phyloP scores from a whole-genome alignment of 2,329 filamentous ascomycete genomes.

The Hypoxylon sp. region DNA sequence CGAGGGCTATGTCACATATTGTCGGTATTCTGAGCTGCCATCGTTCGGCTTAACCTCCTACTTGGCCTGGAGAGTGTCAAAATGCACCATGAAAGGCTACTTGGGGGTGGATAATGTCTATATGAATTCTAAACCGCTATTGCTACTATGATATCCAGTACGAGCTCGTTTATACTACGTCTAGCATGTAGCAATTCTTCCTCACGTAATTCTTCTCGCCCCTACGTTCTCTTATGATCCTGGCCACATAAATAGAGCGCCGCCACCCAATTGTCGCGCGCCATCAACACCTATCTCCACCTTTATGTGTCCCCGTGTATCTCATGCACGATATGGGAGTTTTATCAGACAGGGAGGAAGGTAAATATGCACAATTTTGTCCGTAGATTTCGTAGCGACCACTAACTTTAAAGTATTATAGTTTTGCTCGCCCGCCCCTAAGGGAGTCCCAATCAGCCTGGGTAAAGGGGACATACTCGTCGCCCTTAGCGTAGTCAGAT shows the following conservation, averaged over 20 bases:
- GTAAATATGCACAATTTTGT: background rate
- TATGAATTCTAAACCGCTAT: conserved; percentile 1
- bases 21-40: background rate
- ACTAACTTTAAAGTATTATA: conserved; percentile 55
- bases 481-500: conserved; percentile 68
- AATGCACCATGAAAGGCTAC: background rate
- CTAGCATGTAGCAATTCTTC: background rate
- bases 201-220: background rate
- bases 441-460: conserved; percentile 71
- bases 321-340: no score
- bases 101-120: background rate
- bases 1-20: conserved; percentile 11
- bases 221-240: background rate
- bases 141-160: background rate
- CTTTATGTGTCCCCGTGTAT: background rate
- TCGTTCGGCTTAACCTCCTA: background rate
- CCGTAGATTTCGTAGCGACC: background rate
- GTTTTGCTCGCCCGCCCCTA: conserved; percentile 59
- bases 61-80: background rate
- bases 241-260: background rate
- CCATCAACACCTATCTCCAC: background rate
- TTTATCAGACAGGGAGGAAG: background rate
- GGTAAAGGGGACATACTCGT: conserved; percentile 72
- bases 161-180: background rate
- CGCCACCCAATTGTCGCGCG: background rate